Evolutionary conservation across 1,139 yeast species (phyloP), one percentile per base, ranked within the genome.

Genomic region (Taphrina communis): DNA sequence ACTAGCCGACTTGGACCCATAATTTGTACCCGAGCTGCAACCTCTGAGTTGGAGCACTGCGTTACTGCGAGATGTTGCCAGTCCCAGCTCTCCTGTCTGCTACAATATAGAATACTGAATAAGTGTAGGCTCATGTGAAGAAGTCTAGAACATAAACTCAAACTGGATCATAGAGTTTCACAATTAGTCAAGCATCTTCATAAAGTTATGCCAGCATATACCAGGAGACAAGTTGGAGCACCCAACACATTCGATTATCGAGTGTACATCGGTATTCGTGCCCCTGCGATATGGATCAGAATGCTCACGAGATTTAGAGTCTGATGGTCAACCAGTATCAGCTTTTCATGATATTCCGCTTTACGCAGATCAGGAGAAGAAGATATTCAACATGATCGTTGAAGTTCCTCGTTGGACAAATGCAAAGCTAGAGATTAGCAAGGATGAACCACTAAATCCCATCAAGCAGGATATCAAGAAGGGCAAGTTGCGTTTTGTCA

Each of bases 381-480:
- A 86, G 66, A 84, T 93, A 48, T 87, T 89, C 73, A 89, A 89
- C 80, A 91, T 94, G 92, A 83, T 94, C 69, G 95, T 91, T 52
- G 99, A 94, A 79, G 93, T 94, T 71, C 97, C 98, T 14, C 59
- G 71, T 1, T 69, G 71, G 71, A 67, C 68, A 1, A 88, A 89
- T 75, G 97, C 96, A 63, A 93, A 93, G 81, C 85, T 91, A 81
- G 97, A 93, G 80, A 90, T 94, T 76, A 85, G 88, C 75, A 90
- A 87, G 81, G 88, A 87, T 71, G 79, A 83, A 66, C 82, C 84
- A 68, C 85, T 88, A 76, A 94, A 94, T 82, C 99, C 99, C 71
- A 93, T 94, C 72, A 83, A 89, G 51, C 99, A 94, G 81, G 99
- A 94, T 79, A 87, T 88, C 73, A 93, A 93, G 82, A 91, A 92